Conservation (phyloP, 805 yeast species). For the Cyberlindnera amylophila region DNA sequence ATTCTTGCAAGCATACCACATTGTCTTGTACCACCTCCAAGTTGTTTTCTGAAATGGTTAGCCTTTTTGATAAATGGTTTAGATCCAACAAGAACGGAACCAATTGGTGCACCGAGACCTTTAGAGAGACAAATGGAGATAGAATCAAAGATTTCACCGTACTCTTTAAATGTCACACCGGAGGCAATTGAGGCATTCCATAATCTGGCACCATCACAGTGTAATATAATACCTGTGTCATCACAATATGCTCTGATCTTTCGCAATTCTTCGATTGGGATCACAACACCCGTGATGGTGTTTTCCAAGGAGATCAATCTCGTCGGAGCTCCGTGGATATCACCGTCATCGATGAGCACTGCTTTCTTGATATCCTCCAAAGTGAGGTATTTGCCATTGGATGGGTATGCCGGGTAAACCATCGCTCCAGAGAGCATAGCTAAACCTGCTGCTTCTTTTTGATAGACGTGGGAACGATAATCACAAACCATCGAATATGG, state of each 20-base stretch:
- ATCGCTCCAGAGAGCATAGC: slow-evolving; percentile 87
- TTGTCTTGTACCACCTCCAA: slow-evolving; percentile 93
- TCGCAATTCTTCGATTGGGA: slow-evolving; percentile 77
- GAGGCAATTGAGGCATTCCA: slow-evolving; percentile 85
- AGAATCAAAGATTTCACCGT: slow-evolving; percentile 78
- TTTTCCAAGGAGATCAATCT: slow-evolving; percentile 78
- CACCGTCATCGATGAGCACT: slow-evolving; percentile 67
- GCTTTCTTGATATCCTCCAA: slow-evolving; percentile 66
- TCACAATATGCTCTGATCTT: slow-evolving; percentile 70
- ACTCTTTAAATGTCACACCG: slow-evolving; percentile 50
- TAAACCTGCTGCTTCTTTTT: slow-evolving; percentile 85
- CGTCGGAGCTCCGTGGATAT: slow-evolving; percentile 85
- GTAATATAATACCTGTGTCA: slow-evolving; percentile 57
- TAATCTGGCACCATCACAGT: slow-evolving; percentile 90
- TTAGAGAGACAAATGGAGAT: slow-evolving; percentile 87
- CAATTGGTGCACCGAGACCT: slow-evolving; percentile 91
- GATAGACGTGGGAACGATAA: slow-evolving; percentile 74
- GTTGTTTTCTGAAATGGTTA: slow-evolving; percentile 84
- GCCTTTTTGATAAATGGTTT: slow-evolving; percentile 58
- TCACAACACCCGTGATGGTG: slow-evolving; percentile 76
- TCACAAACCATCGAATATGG: slow-evolving; percentile 84
- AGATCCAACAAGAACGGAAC: slow-evolving; percentile 78
- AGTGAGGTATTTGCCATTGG: slow-evolving; percentile 71
- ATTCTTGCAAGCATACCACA: slow-evolving; percentile 76
- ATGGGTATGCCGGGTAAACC: slow-evolving; percentile 82